Conservation (phyloP, 345 rosid species). For the Eucalyptus rudis region DNA sequence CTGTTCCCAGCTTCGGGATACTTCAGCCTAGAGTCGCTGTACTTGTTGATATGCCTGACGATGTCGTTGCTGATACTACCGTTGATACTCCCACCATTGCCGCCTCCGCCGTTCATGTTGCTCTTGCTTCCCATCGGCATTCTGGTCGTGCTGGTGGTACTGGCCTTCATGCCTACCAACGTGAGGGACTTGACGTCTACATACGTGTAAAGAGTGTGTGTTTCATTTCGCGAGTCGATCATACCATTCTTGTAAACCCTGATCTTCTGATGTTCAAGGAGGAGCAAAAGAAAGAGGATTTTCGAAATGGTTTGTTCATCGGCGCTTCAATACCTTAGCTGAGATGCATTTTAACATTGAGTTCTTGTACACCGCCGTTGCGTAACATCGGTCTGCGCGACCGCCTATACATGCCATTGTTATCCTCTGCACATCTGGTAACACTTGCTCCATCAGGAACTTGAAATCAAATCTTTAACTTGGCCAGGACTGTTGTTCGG, state of each 20-base stretch:
- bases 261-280: neutral
- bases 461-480: neutral
- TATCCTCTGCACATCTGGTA: neutral
- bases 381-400: neutral
- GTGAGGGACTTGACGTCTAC: slow-evolving; percentile 29
- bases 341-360: neutral
- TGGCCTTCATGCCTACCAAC: slow-evolving; percentile 65
- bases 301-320: neutral
- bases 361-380: neutral
- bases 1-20: slow-evolving; percentile 19
- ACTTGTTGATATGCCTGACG: slow-evolving; percentile 45
- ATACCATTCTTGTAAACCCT: neutral
- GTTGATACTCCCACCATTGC: slow-evolving; percentile 68
- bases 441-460: neutral
- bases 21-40: slow-evolving; percentile 52
- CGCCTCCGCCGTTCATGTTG: slow-evolving; percentile 76
- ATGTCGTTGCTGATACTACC: slow-evolving; percentile 70
- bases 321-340: neutral
- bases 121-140: slow-evolving; percentile 69
- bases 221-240: neutral
- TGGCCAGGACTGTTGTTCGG: neutral
- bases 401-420: neutral
- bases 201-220: neutral
- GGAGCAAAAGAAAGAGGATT: neutral
- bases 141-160: slow-evolving; percentile 46